Evolutionary conservation across 2,329 filamentous ascomycete species (phyloP).

Genomic region (Diplocarpon mali): DNA sequence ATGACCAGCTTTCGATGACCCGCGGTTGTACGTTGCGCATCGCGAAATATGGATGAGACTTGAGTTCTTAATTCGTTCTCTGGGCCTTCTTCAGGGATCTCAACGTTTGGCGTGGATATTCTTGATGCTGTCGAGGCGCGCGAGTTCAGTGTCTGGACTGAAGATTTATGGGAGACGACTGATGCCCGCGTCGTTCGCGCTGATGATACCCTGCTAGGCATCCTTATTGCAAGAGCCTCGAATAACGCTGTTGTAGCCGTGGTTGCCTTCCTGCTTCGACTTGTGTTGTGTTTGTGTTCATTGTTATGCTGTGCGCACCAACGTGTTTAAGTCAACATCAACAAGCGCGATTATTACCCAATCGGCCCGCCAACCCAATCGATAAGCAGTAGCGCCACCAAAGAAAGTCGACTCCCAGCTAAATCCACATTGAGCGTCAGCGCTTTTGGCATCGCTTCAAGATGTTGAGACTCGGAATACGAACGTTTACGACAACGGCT

Average conservation of each 20-base stretch:
- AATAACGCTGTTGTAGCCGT: background rate
- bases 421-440: background rate
- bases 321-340: slow-evolving; percentile 1
- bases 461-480: slow-evolving; percentile 46
- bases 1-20: slow-evolving; percentile 85
- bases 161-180: slow-evolving; percentile 31
- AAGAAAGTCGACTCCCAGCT: background rate
- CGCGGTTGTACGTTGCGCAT: slow-evolving; percentile 81
- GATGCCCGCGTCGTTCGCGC: slow-evolving; percentile 30
- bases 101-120: slow-evolving; percentile 26
- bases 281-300: background rate
- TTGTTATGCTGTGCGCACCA: background rate
- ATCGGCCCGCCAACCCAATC: background rate
- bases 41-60: slow-evolving; percentile 61
- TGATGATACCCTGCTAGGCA: slow-evolving; percentile 36
- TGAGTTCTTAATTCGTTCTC: slow-evolving; percentile 61
- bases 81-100: slow-evolving; percentile 61
- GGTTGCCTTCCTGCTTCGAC: background rate
- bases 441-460: slow-evolving; percentile 6
- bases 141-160: slow-evolving; percentile 28
- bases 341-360: background rate
- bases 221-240: slow-evolving; percentile 17
- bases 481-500: slow-evolving; percentile 45
- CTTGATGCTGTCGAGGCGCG: slow-evolving; percentile 33
- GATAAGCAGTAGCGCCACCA: slow-evolving; percentile 6